Base-by-base conservation (phyloP, 2,329 filamentous ascomycete species). In the Botrytis deweyae region DNA sequence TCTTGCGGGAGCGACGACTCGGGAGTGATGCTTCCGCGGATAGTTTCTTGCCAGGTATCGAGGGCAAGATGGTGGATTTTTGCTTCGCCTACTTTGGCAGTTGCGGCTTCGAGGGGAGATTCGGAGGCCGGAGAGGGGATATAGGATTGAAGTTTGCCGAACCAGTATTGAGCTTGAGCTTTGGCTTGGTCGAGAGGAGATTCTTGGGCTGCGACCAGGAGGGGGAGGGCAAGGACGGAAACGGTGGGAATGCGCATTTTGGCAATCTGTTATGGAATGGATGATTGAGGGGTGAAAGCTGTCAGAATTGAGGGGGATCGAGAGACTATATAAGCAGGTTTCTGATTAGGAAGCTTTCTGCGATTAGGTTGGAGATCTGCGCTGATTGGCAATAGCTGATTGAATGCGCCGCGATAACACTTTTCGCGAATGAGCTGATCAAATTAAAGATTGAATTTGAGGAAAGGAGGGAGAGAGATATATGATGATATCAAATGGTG, bases 11-110 rank as follows among this genome's bases (percentile, higher is more conserved):
- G 88, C 87, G 70, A 38, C 25, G 88, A 87, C 42, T 83, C 88
- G 14, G 88, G 83, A 75, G 88, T 85, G 74, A 92, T 88, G 44
- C 89, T 88, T 69, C 85, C 84, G 80, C 88, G 90, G 75, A 95
- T 85, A 4, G 90, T 88, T 40, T 91, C 83, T 82, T 90, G 88
- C 91, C 92, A 93, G 86, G 91, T 92, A 76, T 90, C 84, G 73
- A 93, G 85, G 8, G 89, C 91, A 78, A 95, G 82, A 68, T 87
- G 81, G 81, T 88, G 84, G 76, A 91, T 84, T 66, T 86, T 85
- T 76, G 84, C 82, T 64, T 82, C 81, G 3, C 86, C 87, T n/a
- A 86, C 83, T 80, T 87, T 87, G 49, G 86, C 84, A 63, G 84
- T 85, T 46, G 85, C 67, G 86, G 85, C 22, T 84, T 83, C 63